Evolutionary conservation across 352 stramenopile genomes (phyloP), one percentile per base, ranked within the genome.

Genomic region (Phytophthora aleatoria): DNA sequence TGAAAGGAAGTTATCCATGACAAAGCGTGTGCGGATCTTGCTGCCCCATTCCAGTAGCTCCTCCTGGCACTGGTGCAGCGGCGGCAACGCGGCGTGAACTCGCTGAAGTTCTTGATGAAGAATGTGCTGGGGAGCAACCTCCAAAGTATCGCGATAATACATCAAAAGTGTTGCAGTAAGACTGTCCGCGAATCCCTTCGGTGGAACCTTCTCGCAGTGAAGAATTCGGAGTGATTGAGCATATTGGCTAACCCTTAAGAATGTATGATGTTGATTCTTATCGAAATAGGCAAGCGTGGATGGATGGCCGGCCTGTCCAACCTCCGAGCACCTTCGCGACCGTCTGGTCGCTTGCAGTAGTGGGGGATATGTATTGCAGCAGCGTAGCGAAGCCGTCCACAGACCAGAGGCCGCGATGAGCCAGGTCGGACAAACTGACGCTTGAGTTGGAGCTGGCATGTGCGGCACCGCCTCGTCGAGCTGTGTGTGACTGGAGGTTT

Each of bases 291-390:
- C 7, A 26, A 66, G 59, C 2, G 55, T 60, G 2, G 55, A 33
- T 15, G 55, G 60, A 7, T 49, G 35, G 2, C 50, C 51, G 16
- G 60, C 64, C 45, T 1, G 26, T 31, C 61, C 61, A 68, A 2
- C 55, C 55, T 13, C 60, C 42, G 13, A 73, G 44, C 0, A 66
- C 50, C 16, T 74, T 70, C 6, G 50, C 45, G 26, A 70, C 50
- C 7, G 42, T 67, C 27, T 67, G 55, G n/a, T 64, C 55, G 27
- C 56, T 70, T 0, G 60, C 28, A 0, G 61, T 50, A 1, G 66
- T 64, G 3, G 60, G 50, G 1, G 50, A 70, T 35, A 69, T 69
- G 24, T 70, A 74, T n/a, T 74, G 43, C 0, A 74, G 54, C 0
- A 70, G 33, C 1, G 45, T 70, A 2, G 41, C 44, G 39, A 67